These are phyloP conservation scores for Globisporangium polare DNA, from an alignment of 352 stramenopile genomes.

Conservation along the genomic window DNA sequence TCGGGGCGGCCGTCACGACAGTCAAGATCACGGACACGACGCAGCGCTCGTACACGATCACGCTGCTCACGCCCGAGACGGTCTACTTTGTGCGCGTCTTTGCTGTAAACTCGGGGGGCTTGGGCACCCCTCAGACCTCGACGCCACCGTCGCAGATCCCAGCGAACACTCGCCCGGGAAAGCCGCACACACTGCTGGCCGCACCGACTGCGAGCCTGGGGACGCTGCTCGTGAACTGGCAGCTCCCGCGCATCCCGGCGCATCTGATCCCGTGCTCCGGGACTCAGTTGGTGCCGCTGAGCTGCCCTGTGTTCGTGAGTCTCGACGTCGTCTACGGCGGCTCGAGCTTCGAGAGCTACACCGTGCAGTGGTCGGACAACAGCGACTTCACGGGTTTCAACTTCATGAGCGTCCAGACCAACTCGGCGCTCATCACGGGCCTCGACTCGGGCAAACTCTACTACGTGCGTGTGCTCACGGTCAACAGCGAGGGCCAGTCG, in stretches of 20 bases:
- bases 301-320: slow-evolving; percentile 56
- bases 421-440: slow-evolving; percentile 49
- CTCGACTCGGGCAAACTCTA: slow-evolving; percentile 75
- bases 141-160: slow-evolving; percentile 46
- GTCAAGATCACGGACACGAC: slow-evolving; percentile 51
- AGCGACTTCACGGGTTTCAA: slow-evolving; percentile 70
- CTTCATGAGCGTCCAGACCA: slow-evolving; percentile 62
- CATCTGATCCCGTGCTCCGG: slow-evolving; percentile 70
- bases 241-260: slow-evolving; percentile 52
- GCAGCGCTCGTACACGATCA: slow-evolving; percentile 77
- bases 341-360: slow-evolving; percentile 86
- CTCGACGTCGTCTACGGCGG: slow-evolving; percentile 90
- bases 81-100: slow-evolving; percentile 90
- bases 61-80: slow-evolving; percentile 70
- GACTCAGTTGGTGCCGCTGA: slow-evolving; percentile 43
- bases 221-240: slow-evolving; percentile 58
- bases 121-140: slow-evolving; percentile 53
- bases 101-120: slow-evolving; percentile 58
- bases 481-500: slow-evolving; percentile 75
- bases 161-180: slow-evolving; percentile 54
- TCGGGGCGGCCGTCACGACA: slow-evolving; percentile 58
- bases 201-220: slow-evolving; percentile 24
- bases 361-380: slow-evolving; percentile 88
- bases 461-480: slow-evolving; percentile 76
- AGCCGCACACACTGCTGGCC: slow-evolving; percentile 50